These are phyloP conservation scores for Fusarium compactum DNA, from an alignment of 2,329 filamentous ascomycete genomes.

Conservation along the genomic window DNA sequence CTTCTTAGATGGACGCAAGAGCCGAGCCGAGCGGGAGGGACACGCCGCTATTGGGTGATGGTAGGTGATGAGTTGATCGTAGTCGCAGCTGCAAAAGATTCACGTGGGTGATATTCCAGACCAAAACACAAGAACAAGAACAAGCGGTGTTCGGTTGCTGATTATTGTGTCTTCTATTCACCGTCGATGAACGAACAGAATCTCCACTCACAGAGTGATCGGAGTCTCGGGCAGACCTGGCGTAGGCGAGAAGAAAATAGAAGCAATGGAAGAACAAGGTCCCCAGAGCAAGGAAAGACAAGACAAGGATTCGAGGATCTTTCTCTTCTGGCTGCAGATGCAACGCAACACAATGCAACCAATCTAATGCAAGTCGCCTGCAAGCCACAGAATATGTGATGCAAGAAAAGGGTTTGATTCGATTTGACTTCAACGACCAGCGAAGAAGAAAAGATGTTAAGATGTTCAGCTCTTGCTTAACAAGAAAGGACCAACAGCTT, in stretches of 20 bases:
- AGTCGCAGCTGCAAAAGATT: slow-evolving; percentile 42
- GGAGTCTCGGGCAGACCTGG: slow-evolving; percentile 1
- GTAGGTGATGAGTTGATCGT: slow-evolving; percentile 41
- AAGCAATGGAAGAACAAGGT: slow-evolving; percentile 12
- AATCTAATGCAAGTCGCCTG: slow-evolving; percentile 25
- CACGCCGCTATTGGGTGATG: slow-evolving; percentile 42
- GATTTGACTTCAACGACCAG: slow-evolving; percentile 32
- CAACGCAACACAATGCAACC: slow-evolving; percentile 25
- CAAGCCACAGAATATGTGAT: slow-evolving; percentile 39
- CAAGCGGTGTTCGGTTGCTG: neutral
- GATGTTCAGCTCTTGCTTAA: neutral
- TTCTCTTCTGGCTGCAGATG: slow-evolving; percentile 31
- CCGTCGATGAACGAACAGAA: neutral
- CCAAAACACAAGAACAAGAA: neutral
- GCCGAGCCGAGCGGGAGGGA: slow-evolving; percentile 44
- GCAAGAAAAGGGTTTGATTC: slow-evolving; percentile 19
- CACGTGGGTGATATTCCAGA: slow-evolving; percentile 39
- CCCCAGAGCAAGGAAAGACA: neutral
- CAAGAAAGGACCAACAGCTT: slow-evolving; percentile 1
- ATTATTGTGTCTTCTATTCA: neutral
- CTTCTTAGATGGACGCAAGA: slow-evolving; percentile 33
- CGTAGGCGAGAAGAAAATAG: slow-evolving; percentile 10
- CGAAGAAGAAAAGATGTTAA: slow-evolving; percentile 26
- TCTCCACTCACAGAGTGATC: neutral
- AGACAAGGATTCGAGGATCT: slow-evolving; percentile 28